Base-by-base conservation (phyloP, 2,329 filamentous ascomycete genomes). In the Aspergillus niger region DNA sequence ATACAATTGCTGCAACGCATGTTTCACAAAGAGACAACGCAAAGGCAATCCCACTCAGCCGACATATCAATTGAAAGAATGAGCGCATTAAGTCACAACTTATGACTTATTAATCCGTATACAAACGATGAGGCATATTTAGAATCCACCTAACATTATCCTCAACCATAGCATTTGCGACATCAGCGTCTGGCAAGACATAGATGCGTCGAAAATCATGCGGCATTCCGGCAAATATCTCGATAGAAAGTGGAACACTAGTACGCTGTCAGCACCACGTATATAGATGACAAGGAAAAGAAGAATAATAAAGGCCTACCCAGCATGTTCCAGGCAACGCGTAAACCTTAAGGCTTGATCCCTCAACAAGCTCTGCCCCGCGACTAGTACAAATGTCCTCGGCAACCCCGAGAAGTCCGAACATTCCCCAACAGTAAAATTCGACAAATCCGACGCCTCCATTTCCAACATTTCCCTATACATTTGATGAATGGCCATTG, bases 181-280 rank as follows among this genome's bases (percentile, higher is more conserved):
- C 61, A 68, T 3, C 65, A 69, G 0, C 11, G 5, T 36, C 5
- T 2, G 70, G 61, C n/a, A 76, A 65, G 5, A 69, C 63, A 24
- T 67, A 69, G 57, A 66, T 69, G 5, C 70, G 61, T 47, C 79
- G 70, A 65, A 84, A 84, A 0, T 79, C 80, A 71, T 86, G 84
- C 0, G 84, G 84, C 0, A 86, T 70, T 0, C 84, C 83, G 26
- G 74, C 77, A 67, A 85, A 85, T 0, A 86, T 63, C 58, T 78
- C 72, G 0, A 81, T 70, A 57, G 82, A 72, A 0, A 82, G 84
- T 0, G 83, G 78, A 0, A 86, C 81, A 0, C 80, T 82, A 55
- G 13, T 28, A 20, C 4, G 10, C 5, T 2, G 17, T 61, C 43
- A 61, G 59, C 41, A 41, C 11, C 26, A 3, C 10, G 8, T 7